These are phyloP conservation scores for Oryza longistaminata DNA, from an alignment of 176 grass and related monocot species.

Conservation along the genomic window DNA sequence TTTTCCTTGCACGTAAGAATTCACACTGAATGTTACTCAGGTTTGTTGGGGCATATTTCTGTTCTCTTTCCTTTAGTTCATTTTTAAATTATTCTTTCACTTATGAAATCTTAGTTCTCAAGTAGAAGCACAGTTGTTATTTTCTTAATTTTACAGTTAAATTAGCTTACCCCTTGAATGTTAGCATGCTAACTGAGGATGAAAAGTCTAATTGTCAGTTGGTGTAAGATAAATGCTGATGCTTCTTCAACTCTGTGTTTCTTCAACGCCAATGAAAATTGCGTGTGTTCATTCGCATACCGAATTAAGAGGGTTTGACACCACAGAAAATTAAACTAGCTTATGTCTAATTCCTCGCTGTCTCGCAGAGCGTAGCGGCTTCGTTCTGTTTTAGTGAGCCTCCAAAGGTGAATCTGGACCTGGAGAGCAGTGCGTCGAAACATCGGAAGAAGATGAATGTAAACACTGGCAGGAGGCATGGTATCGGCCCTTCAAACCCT, in stretches of 20 bases:
- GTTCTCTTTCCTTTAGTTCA: too few relatives aligned
- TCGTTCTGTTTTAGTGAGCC: conserved; percentile 83
- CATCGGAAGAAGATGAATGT: conserved; percentile 69
- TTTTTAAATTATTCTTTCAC: background rate
- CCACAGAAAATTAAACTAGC: background rate
- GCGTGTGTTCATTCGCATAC: conserved; percentile 1
- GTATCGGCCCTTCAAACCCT: conserved; percentile 63
- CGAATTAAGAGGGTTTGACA: background rate
- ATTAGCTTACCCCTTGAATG: background rate
- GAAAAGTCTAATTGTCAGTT: background rate
- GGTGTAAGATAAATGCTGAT: background rate
- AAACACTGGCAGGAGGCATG: conserved; percentile 60
- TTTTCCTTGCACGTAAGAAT: conserved; percentile 4
- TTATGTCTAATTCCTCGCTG: background rate
- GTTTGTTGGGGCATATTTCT: background rate
- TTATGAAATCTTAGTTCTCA: background rate
- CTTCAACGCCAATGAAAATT: background rate
- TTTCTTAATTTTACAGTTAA: background rate
- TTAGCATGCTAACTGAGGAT: background rate
- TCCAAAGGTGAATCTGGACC: conserved; percentile 76
- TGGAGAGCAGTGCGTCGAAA: conserved; percentile 84
- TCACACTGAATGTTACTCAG: background rate
- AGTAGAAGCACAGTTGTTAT: background rate
- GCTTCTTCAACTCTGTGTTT: background rate
- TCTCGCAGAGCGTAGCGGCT: conserved; percentile 66